Percentiles rank a stretch among this genome's conserved stretches.
These are phyloP conservation scores for Blakeslea trispora DNA, from an alignment of 371 early-diverging fungal species.

Conservation along the genomic window DNA sequence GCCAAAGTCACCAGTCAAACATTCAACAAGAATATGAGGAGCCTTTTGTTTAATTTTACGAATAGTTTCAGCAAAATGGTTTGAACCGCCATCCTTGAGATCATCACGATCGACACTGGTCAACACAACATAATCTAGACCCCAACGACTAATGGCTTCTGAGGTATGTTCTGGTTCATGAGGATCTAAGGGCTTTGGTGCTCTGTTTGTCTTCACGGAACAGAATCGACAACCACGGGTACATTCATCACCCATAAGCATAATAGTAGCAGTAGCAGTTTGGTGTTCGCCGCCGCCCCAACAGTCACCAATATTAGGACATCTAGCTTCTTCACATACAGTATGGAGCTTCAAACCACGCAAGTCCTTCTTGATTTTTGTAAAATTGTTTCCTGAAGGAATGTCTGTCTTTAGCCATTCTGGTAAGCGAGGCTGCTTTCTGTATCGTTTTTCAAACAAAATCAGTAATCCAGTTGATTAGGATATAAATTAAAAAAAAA, in stretches of 20 bases:
- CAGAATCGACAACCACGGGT: conserved; percentile 98
- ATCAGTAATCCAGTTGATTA: too few relatives aligned
- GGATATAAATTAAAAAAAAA: too few relatives aligned
- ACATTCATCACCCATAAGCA: conserved; percentile 99
- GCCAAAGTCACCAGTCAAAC: conserved; percentile 94
- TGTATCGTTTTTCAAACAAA: too few relatives aligned
- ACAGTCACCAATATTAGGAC: conserved; percentile 98
- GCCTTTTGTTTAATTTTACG: conserved; percentile 82
- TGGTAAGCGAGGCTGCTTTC: conserved; percentile 78
- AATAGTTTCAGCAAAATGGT: conserved; percentile 94
- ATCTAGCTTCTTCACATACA: conserved; percentile 94
- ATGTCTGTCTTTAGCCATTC: conserved; percentile 95
- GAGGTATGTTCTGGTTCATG: conserved; percentile 95
- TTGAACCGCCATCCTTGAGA: conserved; percentile 90
- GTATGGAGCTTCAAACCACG: conserved; percentile 93
- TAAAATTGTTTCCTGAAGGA: conserved; percentile 82
- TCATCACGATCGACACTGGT: conserved; percentile 98
- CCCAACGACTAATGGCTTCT: conserved; percentile 94
- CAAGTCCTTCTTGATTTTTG: conserved; percentile 84
- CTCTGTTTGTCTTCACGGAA: conserved; percentile 94
- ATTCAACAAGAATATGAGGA: conserved; percentile 93
- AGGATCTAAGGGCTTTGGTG: conserved; percentile 88
- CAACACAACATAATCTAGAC: conserved; percentile 95
- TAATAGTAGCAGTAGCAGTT: conserved; percentile 98
- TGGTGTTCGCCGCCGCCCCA: conserved; percentile 95